Evolutionary conservation across 805 yeast genomes (phyloP).

Genomic region (Suhomyces pyralidae): DNA sequence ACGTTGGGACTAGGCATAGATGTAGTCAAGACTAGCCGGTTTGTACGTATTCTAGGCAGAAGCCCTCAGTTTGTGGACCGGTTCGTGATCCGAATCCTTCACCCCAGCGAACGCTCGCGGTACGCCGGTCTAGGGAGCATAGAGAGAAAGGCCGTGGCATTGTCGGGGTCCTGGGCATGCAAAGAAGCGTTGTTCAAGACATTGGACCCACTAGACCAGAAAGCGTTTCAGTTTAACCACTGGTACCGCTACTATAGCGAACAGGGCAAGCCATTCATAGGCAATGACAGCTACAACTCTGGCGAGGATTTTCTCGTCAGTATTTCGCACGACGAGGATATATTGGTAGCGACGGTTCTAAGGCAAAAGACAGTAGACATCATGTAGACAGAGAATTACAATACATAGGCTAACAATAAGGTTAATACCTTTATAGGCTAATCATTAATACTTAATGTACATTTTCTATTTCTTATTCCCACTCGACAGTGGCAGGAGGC

Average conservation of each 20-base stretch:
- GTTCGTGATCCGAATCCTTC: constrained; percentile 49
- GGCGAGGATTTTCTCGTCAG: constrained; percentile 51
- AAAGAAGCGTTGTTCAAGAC: constrained; percentile 75
- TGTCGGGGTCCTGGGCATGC: constrained; percentile 66
- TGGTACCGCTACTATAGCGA: constrained; percentile 52
- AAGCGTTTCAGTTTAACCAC: constrained; percentile 48
- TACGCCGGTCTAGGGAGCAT: constrained; percentile 23
- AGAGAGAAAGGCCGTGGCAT: constrained; percentile 25
- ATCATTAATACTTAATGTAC: not conserved
- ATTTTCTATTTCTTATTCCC: constrained; percentile 65
- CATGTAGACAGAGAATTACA: too few relatives aligned
- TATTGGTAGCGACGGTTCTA: constrained; percentile 54
- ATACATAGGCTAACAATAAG: too few relatives aligned
- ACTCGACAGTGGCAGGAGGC: constrained; percentile 99
- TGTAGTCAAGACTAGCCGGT: constrained; percentile 46
- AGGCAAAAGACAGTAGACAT: constrained; percentile 28
- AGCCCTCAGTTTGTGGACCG: constrained; percentile 32
- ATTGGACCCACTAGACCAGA: constrained; percentile 48
- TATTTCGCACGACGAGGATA: constrained; percentile 64
- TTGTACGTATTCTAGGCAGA: constrained; percentile 38
- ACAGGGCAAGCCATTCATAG: constrained; percentile 45
- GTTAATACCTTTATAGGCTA: too few relatives aligned
- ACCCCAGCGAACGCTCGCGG: constrained; percentile 36
- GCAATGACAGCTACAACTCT: constrained; percentile 23
- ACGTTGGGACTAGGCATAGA: constrained; percentile 56